Conservation (phyloP, 345 rosid species). For the Aquilaria malaccensis region DNA sequence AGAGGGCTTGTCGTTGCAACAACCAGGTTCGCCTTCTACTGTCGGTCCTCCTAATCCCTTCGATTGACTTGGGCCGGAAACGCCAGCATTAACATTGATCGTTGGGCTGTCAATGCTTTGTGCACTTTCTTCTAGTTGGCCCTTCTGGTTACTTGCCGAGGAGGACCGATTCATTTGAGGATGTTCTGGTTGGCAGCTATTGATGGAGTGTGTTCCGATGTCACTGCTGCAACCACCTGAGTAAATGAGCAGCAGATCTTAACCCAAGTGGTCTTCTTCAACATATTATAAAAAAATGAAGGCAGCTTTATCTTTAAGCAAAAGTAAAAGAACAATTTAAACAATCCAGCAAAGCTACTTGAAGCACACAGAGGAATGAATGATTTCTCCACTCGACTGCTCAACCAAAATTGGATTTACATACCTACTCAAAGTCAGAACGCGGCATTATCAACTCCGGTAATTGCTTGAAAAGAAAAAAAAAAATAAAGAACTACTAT, state of each 20-base stretch:
- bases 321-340: too few relatives aligned
- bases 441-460: too few relatives aligned
- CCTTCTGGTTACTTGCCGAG: slow-evolving; percentile 8
- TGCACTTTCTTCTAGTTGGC: slow-evolving; percentile 12
- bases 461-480: too few relatives aligned
- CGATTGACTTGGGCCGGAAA: background rate
- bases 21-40: background rate
- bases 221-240: slow-evolving; percentile 34
- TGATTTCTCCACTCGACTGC: too few relatives aligned
- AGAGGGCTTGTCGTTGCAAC: background rate
- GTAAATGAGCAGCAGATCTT: background rate
- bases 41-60: background rate
- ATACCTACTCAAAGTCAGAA: too few relatives aligned
- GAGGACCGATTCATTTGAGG: background rate
- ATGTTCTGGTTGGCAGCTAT: slow-evolving; percentile 13
- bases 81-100: background rate
- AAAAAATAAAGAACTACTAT: too few relatives aligned
- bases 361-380: too few relatives aligned
- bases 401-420: too few relatives aligned
- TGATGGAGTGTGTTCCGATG: slow-evolving; percentile 23
- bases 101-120: slow-evolving; percentile 1
- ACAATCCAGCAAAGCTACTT: too few relatives aligned
- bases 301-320: too few relatives aligned
- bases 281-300: too few relatives aligned
- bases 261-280: background rate